Conservation (phyloP, 2,329 filamentous ascomycete species). For the Beauveria scarabaeidicola region DNA sequence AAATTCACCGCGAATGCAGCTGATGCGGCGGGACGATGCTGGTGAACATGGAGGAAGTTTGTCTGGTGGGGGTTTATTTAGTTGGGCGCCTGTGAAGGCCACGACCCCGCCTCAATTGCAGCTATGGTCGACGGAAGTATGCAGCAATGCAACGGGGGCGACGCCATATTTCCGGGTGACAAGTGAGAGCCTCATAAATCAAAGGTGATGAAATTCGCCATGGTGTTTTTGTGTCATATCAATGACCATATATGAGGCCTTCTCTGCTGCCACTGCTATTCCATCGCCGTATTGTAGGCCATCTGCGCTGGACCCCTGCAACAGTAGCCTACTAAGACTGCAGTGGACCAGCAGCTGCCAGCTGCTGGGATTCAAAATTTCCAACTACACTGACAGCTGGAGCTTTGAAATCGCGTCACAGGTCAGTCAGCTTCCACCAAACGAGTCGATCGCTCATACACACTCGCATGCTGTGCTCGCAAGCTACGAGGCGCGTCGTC, state of each 20-base stretch:
- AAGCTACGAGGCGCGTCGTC: constrained; percentile 16
- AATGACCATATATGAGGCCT: not conserved
- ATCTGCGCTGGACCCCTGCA: not conserved
- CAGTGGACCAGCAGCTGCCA: not conserved
- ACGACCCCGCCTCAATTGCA: not conserved
- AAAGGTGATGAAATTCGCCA: not conserved
- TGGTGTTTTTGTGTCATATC: too few species aligned
- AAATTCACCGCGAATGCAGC: not conserved
- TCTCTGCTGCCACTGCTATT: not conserved
- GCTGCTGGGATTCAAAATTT: not conserved
- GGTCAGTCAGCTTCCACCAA: not conserved
- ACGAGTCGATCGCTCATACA: constrained; percentile 8
- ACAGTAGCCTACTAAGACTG: not conserved
- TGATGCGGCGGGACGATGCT: not conserved
- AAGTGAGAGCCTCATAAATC: too few species aligned
- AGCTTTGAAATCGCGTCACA: not conserved
- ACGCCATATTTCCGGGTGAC: too few species aligned
- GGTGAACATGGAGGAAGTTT: constrained; percentile 9
- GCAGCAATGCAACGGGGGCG: not conserved
- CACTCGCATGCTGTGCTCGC: constrained; percentile 24
- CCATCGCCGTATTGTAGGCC: not conserved
- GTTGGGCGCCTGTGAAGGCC: not conserved
- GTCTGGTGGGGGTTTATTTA: constrained; percentile 7
- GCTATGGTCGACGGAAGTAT: not conserved
- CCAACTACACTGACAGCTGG: not conserved